These are phyloP conservation scores for Didymella arachidicola DNA, from an alignment of 2,329 filamentous ascomycete species.

Conservation along the genomic window DNA sequence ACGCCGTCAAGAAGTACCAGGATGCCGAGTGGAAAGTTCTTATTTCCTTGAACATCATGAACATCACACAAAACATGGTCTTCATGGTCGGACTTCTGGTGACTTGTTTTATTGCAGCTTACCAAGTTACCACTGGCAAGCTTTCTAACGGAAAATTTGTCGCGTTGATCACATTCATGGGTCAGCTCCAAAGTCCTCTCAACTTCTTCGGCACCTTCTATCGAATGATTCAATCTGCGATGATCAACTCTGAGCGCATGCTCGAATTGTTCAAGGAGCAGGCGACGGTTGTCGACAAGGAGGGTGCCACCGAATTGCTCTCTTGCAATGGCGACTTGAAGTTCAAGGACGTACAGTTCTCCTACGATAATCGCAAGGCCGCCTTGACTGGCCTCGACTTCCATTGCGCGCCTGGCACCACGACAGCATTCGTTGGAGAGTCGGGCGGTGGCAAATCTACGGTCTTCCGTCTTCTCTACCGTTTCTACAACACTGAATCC, in stretches of 20 bases:
- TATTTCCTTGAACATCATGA: conserved; percentile 65
- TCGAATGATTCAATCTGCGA: conserved; percentile 90
- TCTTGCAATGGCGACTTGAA: conserved; percentile 81
- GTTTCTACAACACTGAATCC: conserved; percentile 87
- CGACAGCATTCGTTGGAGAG: conserved; percentile 94
- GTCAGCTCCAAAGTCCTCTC: conserved; percentile 73
- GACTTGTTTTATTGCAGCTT: conserved; percentile 74
- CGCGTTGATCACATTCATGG: conserved; percentile 76
- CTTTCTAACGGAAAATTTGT: conserved; percentile 73
- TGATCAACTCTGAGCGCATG: conserved; percentile 97
- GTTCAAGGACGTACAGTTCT: conserved; percentile 89
- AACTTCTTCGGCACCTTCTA: conserved; percentile 92
- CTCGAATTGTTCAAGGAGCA: conserved; percentile 96
- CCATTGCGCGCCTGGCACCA: conserved; percentile 86
- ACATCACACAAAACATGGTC: conserved; percentile 69
- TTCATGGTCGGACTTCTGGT: conserved; percentile 71
- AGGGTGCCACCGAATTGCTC: conserved; percentile 67
- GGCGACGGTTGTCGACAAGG: conserved; percentile 84
- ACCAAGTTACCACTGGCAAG: conserved; percentile 69
- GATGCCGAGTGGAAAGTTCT: conserved; percentile 64
- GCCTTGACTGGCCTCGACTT: conserved; percentile 86
- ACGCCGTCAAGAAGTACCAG: conserved; percentile 65
- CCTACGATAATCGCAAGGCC: conserved; percentile 85
- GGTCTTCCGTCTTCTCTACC: conserved; percentile 92
- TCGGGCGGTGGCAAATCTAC: conserved; percentile 98